Evolutionary conservation across 1,284 basidiomycete species (phyloP), one percentile per base, ranked within the genome.

Genomic region (Phlebopus sp.): DNA sequence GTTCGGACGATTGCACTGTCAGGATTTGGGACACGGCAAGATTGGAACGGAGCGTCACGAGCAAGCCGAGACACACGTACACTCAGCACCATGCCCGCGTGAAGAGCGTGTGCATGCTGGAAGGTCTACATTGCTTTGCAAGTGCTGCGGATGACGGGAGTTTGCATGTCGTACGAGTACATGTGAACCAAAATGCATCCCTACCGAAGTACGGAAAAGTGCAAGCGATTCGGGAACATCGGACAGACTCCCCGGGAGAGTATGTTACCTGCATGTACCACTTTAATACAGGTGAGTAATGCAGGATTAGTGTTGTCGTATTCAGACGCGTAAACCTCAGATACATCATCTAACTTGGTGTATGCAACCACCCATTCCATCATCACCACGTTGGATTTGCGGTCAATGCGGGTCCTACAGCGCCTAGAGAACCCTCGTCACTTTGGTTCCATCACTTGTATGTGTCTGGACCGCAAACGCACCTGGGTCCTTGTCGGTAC

Each of bases 401-500:
- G 90, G 23, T 90, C 86, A 3, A 93, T 95, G 90, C 79, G 80
- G 17, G 71, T 87, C 6, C 66, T 89, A 9, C 82, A 87, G 46
- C 80, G 76, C 1, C 82, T 95, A 75, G 78, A 88, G 50, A 91
- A 95, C 58, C 92, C 94, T 2, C 78, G 84, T 18, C 90, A 96
- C 58, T 79, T 84, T 51, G 96, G 96, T 0, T 83, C 92, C 0
- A 89, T 97, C 44, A 89, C 92, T 0, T 82, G 84, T 41, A 67
- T 97, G 44, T 96, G 91, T 56, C 67, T 92, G 30, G 92, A 95
- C 60, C 79, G 81, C 21, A 88, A 87, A 56, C 80, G 81, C 21
- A 80, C 88, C 4, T 98, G 96, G 96, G 73, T 94, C 30, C 74
- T 96, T 5, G 83, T 90, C 25, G 95, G 92, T 2, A 96, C 95